Evolutionary conservation across 2,329 filamentous ascomycete genomes (phyloP).

Genomic region (Xylaria hypoxylon): DNA sequence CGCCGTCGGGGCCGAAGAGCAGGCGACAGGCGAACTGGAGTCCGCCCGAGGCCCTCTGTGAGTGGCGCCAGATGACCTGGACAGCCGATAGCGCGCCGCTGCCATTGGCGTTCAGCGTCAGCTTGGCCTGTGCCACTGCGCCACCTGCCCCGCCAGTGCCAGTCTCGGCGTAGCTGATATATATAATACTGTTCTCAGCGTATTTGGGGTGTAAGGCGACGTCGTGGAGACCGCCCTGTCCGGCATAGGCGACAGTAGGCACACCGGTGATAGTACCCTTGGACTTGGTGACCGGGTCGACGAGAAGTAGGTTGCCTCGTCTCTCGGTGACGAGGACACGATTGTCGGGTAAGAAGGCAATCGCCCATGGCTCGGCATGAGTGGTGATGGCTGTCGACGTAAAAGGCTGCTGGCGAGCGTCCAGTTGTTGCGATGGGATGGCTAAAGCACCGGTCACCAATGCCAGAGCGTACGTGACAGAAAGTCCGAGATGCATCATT

Average conservation of each 20-base stretch:
- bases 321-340: slow-evolving; percentile 32
- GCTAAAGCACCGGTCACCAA: slow-evolving; percentile 34
- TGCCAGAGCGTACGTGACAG: slow-evolving; percentile 31
- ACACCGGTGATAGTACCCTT: slow-evolving; percentile 28
- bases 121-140: slow-evolving; percentile 31
- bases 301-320: slow-evolving; percentile 32
- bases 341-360: slow-evolving; percentile 33
- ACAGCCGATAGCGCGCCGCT: slow-evolving; percentile 30
- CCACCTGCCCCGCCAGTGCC: slow-evolving; percentile 30
- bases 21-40: slow-evolving; percentile 36
- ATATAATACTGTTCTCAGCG: slow-evolving; percentile 31
- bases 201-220: slow-evolving; percentile 34
- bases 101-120: slow-evolving; percentile 28
- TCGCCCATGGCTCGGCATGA: slow-evolving; percentile 33
- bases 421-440: slow-evolving; percentile 33
- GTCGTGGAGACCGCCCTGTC: slow-evolving; percentile 35
- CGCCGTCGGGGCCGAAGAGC: slow-evolving; percentile 32
- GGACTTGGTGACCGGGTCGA: slow-evolving; percentile 29
- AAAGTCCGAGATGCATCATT: slow-evolving; percentile 34
- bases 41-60: slow-evolving; percentile 29
- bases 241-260: slow-evolving; percentile 32
- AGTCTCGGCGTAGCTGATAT: slow-evolving; percentile 35
- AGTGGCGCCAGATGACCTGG: slow-evolving; percentile 35
- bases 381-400: slow-evolving; percentile 31
- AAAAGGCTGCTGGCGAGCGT: slow-evolving; percentile 34